phyloP scores from a whole-genome alignment of 2,329 filamentous ascomycete species.

The Acrocalymma vagum region DNA sequence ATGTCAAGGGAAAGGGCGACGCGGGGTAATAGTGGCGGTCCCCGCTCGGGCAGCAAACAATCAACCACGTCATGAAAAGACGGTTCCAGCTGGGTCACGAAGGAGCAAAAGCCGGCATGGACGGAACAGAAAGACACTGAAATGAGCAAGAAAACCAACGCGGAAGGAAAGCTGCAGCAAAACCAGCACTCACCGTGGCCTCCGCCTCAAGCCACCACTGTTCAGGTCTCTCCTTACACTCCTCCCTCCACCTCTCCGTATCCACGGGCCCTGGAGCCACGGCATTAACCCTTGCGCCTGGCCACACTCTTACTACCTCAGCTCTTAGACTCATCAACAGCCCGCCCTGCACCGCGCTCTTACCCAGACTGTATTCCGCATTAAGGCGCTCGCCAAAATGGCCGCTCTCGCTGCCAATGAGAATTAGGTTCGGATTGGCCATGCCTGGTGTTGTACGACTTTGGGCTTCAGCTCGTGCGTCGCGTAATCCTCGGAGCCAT shows the following conservation, averaged over 20 bases:
- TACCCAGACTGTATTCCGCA: slow-evolving; percentile 55
- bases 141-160: slow-evolving; percentile 1
- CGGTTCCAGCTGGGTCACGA: slow-evolving; percentile 3
- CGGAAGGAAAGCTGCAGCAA: background rate
- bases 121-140: background rate
- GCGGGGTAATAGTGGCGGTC: too few species aligned
- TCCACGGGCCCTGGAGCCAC: slow-evolving; percentile 58
- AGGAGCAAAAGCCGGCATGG: too few species aligned
- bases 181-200: slow-evolving; percentile 53
- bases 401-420: slow-evolving; percentile 57
- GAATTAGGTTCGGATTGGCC: slow-evolving; percentile 53
- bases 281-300: slow-evolving; percentile 54
- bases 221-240: slow-evolving; percentile 48
- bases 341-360: slow-evolving; percentile 56
- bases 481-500: too few species aligned
- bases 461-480: too few species aligned
- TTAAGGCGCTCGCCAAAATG: slow-evolving; percentile 54
- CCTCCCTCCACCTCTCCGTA: slow-evolving; percentile 53
- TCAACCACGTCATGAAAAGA: background rate
- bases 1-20: too few species aligned
- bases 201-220: slow-evolving; percentile 53
- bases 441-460: too few species aligned
- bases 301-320: slow-evolving; percentile 50
- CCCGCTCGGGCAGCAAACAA: slow-evolving; percentile 2
- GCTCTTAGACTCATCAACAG: slow-evolving; percentile 52